phyloP scores from a whole-genome alignment of 345 rosid genomes.

The Sonneratia caseolaris region DNA sequence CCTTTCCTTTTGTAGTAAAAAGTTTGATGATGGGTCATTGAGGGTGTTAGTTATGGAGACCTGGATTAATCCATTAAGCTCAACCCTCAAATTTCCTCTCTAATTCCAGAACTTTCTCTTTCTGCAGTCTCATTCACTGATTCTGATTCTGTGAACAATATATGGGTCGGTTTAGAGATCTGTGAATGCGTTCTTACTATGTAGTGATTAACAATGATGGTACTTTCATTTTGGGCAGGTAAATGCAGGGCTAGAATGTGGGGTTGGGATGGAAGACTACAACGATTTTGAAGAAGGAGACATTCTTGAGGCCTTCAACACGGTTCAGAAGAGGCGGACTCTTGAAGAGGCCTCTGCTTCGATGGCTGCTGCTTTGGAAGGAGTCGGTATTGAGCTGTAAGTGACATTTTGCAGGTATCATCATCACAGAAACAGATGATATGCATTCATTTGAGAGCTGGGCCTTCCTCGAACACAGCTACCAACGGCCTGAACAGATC shows the following conservation, averaged over 20 bases:
- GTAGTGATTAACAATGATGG: not conserved
- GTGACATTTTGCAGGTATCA: not conserved
- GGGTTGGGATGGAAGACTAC: slow-evolving; percentile 57
- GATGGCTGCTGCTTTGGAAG: slow-evolving; percentile 79
- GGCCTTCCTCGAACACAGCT: not conserved
- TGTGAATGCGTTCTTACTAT: not conserved
- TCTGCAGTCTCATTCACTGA: not conserved
- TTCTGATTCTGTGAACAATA: not conserved
- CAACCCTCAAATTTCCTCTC: not conserved
- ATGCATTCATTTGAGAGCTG: not conserved
- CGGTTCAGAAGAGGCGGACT: slow-evolving; percentile 70
- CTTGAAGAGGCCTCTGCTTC: slow-evolving; percentile 97
- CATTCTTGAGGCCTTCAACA: slow-evolving; percentile 54
- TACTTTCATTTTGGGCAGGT: slow-evolving; percentile 35
- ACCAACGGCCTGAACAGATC: not conserved
- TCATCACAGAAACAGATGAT: not conserved
- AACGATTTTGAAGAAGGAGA: slow-evolving; percentile 83
- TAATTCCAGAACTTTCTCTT: not conserved
- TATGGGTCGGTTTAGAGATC: not conserved
- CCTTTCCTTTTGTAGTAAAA: not conserved
- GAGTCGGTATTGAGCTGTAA: slow-evolving; percentile 38
- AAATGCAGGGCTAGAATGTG: slow-evolving; percentile 78
- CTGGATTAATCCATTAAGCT: too few species aligned
- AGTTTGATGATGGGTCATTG: not conserved
- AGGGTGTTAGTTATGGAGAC: not conserved